Evolutionary conservation across 371 early-diverging fungal genomes (phyloP).

Genomic region (Mucor circinelloides): DNA sequence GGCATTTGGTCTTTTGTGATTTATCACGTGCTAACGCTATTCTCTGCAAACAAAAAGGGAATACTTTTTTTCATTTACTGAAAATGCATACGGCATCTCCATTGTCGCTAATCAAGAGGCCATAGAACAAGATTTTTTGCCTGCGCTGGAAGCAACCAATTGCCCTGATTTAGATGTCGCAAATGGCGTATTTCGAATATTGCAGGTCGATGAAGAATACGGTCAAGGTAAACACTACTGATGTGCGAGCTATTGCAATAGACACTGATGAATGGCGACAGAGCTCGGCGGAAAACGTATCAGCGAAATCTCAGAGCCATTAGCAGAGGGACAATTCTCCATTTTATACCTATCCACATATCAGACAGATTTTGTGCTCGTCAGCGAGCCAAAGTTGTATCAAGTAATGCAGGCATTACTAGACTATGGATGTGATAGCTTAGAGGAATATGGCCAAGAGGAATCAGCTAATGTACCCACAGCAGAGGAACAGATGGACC

Average conservation of each 20-base stretch:
- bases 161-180: slow-evolving; percentile 32
- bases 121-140: slow-evolving; percentile 41
- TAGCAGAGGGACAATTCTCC: slow-evolving; percentile 58
- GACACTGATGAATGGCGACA: slow-evolving; percentile 7
- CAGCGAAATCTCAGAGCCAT: slow-evolving; percentile 59
- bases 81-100: slow-evolving; percentile 63
- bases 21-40: not conserved
- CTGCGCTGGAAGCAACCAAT: slow-evolving; percentile 26
- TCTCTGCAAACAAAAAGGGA: slow-evolving; percentile 38
- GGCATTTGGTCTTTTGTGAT: not conserved
- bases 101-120: slow-evolving; percentile 54
- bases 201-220: slow-evolving; percentile 61
- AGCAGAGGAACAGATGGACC: not conserved
- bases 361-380: slow-evolving; percentile 66
- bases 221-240: slow-evolving; percentile 41
- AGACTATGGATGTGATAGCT: slow-evolving; percentile 41
- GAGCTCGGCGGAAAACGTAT: slow-evolving; percentile 62
- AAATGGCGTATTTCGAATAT: slow-evolving; percentile 55
- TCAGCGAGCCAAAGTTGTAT: slow-evolving; percentile 52
- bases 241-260: not conserved
- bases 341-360: slow-evolving; percentile 61
- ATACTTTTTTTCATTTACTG: slow-evolving; percentile 64
- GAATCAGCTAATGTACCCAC: not conserved
- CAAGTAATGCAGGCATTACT: slow-evolving; percentile 51
- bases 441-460: slow-evolving; percentile 8